Conservation (phyloP, 129 eudicot genomes). For the Daucus carota region DH1_v3.0 NC_030381.2:44770501-44771000, state of each 20-base stretch:
- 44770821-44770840: too few relatives aligned
- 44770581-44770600: conserved; percentile 21
- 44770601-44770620: conserved; percentile 20
- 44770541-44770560: conserved; percentile 23
- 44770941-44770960: too few relatives aligned
- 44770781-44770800: neutral
- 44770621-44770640: neutral
- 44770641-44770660: conserved; percentile 7
- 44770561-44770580: conserved; percentile 20
- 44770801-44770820: neutral
- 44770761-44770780: neutral
- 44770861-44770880: too few relatives aligned
- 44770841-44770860: too few relatives aligned
- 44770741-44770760: neutral
- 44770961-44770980: too few relatives aligned
- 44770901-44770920: too few relatives aligned
- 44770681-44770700: conserved; percentile 11
- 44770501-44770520: conserved; percentile 30
- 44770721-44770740: conserved; percentile 7
- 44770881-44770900: too few relatives aligned
- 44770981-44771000: too few relatives aligned
- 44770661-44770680: conserved; percentile 5
- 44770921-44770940: too few relatives aligned
- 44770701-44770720: conserved; percentile 1
- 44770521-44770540: conserved; percentile 21